Conservation (phyloP, 331 rosid genomes). For the Ulmus americana region DNA sequence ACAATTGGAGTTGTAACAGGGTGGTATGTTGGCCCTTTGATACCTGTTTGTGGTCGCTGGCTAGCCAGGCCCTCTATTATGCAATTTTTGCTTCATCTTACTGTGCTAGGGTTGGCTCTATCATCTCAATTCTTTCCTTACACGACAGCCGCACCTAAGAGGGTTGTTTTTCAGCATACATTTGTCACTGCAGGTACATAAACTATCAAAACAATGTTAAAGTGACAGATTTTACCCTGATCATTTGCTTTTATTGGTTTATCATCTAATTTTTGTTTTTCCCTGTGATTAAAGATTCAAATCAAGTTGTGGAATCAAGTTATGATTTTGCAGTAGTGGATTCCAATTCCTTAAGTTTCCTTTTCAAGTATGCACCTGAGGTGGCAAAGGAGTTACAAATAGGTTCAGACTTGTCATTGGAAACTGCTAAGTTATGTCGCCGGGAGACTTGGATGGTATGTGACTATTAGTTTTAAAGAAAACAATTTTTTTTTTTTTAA, state of each 20-base stretch:
- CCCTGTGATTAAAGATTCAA: constrained; percentile 48
- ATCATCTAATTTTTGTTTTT: constrained; percentile 17
- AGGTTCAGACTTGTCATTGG: constrained; percentile 53
- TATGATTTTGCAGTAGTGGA: constrained; percentile 83
- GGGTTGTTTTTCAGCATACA: constrained; percentile 73
- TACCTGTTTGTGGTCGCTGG: constrained; percentile 81
- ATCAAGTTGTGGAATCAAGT: constrained; percentile 60
- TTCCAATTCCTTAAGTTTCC: constrained; percentile 80
- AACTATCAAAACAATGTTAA: constrained; percentile 8
- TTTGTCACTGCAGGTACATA: constrained; percentile 68
- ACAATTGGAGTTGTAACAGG: constrained; percentile 66
- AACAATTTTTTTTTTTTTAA: constrained; percentile 1
- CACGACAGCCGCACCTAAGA: constrained; percentile 74
- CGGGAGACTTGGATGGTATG: constrained; percentile 77
- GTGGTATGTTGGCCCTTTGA: constrained; percentile 72
- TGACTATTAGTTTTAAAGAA: constrained; percentile 16
- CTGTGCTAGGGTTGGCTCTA: constrained; percentile 62
- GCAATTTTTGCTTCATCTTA: constrained; percentile 69
- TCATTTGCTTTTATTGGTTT: background rate
- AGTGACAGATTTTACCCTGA: background rate
- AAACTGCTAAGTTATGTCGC: constrained; percentile 47
- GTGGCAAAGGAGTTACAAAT: constrained; percentile 69
- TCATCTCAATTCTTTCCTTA: constrained; percentile 97
- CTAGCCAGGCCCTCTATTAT: constrained; percentile 72
- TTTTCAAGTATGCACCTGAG: constrained; percentile 76